These are phyloP conservation scores for Apiospora kogelbergensis DNA, from an alignment of 2,329 filamentous ascomycete species.

Conservation along the genomic window DNA sequence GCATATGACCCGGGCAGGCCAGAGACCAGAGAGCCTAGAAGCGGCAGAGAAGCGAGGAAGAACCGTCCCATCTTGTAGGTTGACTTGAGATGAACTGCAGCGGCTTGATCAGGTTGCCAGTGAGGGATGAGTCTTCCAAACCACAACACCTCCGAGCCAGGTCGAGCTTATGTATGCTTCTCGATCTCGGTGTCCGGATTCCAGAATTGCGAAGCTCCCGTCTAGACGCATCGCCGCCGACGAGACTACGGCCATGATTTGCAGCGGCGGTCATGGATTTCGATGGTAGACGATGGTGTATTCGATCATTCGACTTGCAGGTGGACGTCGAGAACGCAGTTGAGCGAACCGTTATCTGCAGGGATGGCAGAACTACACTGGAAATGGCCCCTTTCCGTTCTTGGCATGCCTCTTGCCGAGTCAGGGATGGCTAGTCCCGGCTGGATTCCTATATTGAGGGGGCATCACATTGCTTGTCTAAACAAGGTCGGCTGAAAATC, in stretches of 20 bases:
- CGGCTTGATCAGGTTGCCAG: background rate
- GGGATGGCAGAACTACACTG: background rate
- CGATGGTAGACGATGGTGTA: background rate
- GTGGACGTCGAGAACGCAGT: background rate
- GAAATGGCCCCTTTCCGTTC: background rate
- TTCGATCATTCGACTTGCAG: background rate
- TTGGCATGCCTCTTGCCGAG: background rate
- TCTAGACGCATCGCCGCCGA: background rate
- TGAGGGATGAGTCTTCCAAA: constrained; percentile 3
- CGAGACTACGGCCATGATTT: background rate
- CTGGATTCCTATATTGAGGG: background rate
- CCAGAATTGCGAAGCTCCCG: background rate
- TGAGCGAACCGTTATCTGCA: background rate
- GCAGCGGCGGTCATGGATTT: background rate
- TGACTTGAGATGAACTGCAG: constrained; percentile 4
- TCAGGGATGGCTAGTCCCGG: background rate
- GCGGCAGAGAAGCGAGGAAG: constrained; percentile 1
- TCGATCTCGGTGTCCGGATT: background rate
- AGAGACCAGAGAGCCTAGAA: background rate
- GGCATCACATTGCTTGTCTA: background rate
- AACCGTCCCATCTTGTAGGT: background rate
- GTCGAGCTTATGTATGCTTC: background rate
- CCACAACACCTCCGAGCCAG: background rate
- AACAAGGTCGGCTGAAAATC: background rate
- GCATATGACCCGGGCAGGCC: background rate